Conservation (phyloP, 139 green algal species). For the Pleodorina starrii region DNA sequence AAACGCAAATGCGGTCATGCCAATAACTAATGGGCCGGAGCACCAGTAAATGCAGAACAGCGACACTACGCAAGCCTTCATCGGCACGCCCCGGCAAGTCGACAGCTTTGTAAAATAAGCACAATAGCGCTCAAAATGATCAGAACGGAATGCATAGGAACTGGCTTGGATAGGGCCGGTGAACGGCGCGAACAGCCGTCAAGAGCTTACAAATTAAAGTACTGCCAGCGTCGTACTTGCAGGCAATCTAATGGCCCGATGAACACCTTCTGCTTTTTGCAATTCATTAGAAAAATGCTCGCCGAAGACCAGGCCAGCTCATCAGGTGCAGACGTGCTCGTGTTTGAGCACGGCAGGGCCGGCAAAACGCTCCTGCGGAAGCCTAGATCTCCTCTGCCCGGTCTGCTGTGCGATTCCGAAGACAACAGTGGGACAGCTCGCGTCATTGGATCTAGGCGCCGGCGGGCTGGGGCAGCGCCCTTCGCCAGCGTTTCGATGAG, state of each 20-base stretch:
- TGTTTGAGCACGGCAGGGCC: background rate
- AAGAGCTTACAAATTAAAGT: background rate
- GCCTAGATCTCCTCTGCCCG: background rate
- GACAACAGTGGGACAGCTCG: background rate
- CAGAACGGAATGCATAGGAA: background rate
- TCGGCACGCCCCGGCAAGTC: background rate
- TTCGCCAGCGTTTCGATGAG: conserved; percentile 31
- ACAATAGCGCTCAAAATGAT: background rate
- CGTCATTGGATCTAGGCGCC: background rate
- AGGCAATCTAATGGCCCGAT: background rate
- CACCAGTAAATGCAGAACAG: background rate
- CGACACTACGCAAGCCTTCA: background rate
- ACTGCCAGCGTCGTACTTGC: background rate
- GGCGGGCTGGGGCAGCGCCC: background rate
- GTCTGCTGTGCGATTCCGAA: background rate
- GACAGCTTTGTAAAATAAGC: background rate
- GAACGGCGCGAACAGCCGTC: no score
- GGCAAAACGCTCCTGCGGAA: conserved; percentile 11
- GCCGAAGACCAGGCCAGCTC: background rate
- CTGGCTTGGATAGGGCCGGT: background rate
- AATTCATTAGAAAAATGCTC: background rate
- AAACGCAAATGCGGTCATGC: background rate
- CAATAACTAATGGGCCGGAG: conserved; percentile 12
- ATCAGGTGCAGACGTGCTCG: background rate
- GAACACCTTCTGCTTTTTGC: background rate